phyloP scores from a whole-genome alignment of 768 basidiomycete genomes.

The Leccinum variicolor region DNA sequence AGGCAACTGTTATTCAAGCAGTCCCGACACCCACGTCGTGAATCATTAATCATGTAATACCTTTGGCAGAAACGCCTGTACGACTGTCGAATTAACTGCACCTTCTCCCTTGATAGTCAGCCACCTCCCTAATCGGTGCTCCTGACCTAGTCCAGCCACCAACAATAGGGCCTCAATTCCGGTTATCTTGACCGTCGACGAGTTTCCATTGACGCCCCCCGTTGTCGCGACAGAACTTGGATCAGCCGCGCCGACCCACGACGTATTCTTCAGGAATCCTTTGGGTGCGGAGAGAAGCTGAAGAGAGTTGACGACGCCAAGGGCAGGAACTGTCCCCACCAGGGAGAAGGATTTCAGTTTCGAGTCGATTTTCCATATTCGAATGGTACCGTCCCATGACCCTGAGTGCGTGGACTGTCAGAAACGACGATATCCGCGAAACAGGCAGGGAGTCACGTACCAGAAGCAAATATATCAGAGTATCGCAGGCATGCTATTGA shows the following conservation, averaged over 20 bases:
- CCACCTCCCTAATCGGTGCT: slow-evolving; percentile 91
- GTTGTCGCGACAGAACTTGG: neutral
- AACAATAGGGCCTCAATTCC: slow-evolving; percentile 48
- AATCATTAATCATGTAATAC: slow-evolving; percentile 7
- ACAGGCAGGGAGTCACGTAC: slow-evolving; percentile 38
- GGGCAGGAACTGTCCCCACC: slow-evolving; percentile 58
- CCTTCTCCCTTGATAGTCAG: slow-evolving; percentile 67
- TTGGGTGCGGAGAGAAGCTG: slow-evolving; percentile 64
- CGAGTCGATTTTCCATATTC: slow-evolving; percentile 86
- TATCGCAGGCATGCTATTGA: slow-evolving; percentile 79
- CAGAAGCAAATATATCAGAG: slow-evolving; percentile 88
- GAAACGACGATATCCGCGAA: neutral
- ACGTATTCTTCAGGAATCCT: slow-evolving; percentile 39
- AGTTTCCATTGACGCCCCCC: slow-evolving; percentile 1
- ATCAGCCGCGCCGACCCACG: slow-evolving; percentile 32
- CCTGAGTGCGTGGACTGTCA: slow-evolving; percentile 43
- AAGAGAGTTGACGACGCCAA: slow-evolving; percentile 87
- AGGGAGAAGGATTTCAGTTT: slow-evolving; percentile 75
- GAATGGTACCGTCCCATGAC: slow-evolving; percentile 89
- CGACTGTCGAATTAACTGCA: slow-evolving; percentile 67
- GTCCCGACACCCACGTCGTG: neutral
- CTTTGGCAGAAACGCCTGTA: slow-evolving; percentile 51
- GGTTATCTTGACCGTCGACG: slow-evolving; percentile 26
- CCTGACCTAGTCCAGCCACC: slow-evolving; percentile 81
- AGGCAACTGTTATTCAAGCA: neutral